Evolutionary conservation across 2,329 filamentous ascomycete genomes (phyloP).

Genomic region (Xylariaceae sp.): DNA sequence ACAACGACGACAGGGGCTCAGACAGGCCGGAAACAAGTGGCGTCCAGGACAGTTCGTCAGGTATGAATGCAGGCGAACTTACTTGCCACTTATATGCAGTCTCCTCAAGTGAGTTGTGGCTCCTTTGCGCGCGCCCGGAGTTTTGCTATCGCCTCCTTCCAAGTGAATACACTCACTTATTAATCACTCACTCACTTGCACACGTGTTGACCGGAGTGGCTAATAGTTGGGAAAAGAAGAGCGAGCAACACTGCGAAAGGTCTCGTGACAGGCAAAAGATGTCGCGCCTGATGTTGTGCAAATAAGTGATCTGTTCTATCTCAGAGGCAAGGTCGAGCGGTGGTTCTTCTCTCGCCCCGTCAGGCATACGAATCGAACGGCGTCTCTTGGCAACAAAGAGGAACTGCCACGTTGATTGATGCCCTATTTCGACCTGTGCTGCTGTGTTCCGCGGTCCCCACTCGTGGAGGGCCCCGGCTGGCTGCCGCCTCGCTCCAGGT

Average conservation of each 20-base stretch:
- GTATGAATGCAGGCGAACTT: constrained; percentile 22
- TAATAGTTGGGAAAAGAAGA: constrained; percentile 2
- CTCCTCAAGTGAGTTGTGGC: constrained; percentile 6
- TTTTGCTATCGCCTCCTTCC: constrained; percentile 1
- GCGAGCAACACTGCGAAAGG: constrained; percentile 5
- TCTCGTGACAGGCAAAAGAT: constrained; percentile 10
- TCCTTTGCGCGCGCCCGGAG: constrained; percentile 7
- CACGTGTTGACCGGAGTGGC: constrained; percentile 14
- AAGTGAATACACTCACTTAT: constrained; percentile 1
- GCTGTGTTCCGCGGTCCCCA: constrained; percentile 1
- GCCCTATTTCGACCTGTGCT: constrained; percentile 15
- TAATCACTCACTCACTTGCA: too few relatives aligned
- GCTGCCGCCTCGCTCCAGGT: constrained; percentile 1
- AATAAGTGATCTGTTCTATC: neutral
- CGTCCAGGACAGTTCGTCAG: constrained; percentile 11
- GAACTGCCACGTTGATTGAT: constrained; percentile 31
- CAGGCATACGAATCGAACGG: neutral
- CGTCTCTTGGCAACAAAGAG: constrained; percentile 18
- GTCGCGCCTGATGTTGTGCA: constrained; percentile 8
- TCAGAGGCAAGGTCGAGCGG: constrained; percentile 4
- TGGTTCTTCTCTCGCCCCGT: neutral
- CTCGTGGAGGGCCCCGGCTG: neutral
- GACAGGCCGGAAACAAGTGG: neutral
- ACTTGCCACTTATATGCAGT: constrained; percentile 8
- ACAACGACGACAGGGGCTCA: neutral